Evolutionary conservation across 2,329 filamentous ascomycete species (phyloP), one percentile per base, ranked within the genome.

Genomic region (Epichloe festucae): DNA sequence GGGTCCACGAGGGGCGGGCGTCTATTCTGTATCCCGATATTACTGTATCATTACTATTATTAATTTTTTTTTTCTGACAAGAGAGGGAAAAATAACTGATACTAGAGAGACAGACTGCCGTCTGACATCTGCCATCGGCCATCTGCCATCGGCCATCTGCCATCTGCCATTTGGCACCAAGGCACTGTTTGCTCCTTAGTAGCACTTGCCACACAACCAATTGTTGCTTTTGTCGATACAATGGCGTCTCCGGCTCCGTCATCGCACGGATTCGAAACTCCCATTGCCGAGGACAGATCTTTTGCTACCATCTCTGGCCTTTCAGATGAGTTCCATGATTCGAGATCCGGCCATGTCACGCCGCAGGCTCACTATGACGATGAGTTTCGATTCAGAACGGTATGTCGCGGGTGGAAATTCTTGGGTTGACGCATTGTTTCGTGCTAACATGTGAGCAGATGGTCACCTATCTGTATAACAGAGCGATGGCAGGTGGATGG

Each of bases 331-430:
- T 50, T 35, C 21, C 50, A 49, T 14, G 42, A 31, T 21, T 39
- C 44, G 3, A 44, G 43, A 21, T 45, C 51, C n/a, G 50, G 52
- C 4, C 38, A 36, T 4, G 14, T 15, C 15, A 52, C 54, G 17
- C 42, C 49, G 2, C 38, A 42, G n/a, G 31, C 46, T 23, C 44
- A 46, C 6, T 63, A 62, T 42, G 57, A 61, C 19, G 63, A 65
- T 54, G 62, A 62, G 11, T 63, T 66, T 48, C 61, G 61, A 5
- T 64, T 60, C 51, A 56, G 55, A 46, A 65, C 63, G n/a, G 64
- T 65, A 43, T 4, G 11, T 47, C 8, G 27, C 15, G 14, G 19
- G 17, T 45, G 5, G 4, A 21, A 21, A 38, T 12, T 21, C 15
- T 8, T 40, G 12, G 27, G 27, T 31, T 10, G 27, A 3, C 19